Conservation (phyloP, 108 stramenopile genomes). For the Skeletonema potamos region DNA sequence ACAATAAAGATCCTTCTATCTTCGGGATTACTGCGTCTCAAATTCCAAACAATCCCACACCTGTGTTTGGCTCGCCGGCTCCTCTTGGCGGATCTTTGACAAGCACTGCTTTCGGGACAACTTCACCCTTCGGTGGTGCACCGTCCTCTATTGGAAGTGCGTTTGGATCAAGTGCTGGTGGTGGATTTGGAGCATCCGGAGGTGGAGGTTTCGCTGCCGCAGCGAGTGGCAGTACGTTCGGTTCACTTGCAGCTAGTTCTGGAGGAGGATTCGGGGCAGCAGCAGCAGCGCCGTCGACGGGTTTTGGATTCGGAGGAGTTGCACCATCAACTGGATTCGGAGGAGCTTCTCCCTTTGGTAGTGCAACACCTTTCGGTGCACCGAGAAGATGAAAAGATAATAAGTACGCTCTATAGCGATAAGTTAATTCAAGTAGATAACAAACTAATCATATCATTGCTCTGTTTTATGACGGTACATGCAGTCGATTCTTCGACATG, state of each 20-base stretch:
- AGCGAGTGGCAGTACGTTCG: conserved; percentile 23
- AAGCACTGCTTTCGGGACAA: conserved; percentile 19
- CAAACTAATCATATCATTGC: neutral
- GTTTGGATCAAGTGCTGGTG: conserved; percentile 15
- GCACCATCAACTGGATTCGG: conserved; percentile 1
- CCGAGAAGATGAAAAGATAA: neutral
- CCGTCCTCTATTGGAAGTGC: conserved; percentile 13
- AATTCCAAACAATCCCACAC: conserved; percentile 6
- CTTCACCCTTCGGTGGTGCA: conserved; percentile 39
- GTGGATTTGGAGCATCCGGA: conserved; percentile 55
- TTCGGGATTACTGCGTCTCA: conserved; percentile 60
- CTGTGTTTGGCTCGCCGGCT: conserved; percentile 20
- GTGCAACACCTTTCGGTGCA: neutral
- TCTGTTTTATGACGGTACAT: conserved; percentile 45
- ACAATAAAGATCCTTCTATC: conserved; percentile 70
- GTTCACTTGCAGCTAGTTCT: conserved; percentile 20
- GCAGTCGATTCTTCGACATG: conserved; percentile 76
- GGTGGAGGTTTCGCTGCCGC: conserved; percentile 37
- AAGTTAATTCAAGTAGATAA: neutral
- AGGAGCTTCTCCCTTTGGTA: conserved; percentile 13
- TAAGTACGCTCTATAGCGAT: neutral
- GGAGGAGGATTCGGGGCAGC: neutral
- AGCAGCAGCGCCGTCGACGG: neutral
- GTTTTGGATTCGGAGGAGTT: conserved; percentile 17
- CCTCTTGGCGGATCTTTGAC: neutral